These are phyloP conservation scores for Chalciporus piperatus DNA, from an alignment of 768 basidiomycete species.

Conservation along the genomic window DNA sequence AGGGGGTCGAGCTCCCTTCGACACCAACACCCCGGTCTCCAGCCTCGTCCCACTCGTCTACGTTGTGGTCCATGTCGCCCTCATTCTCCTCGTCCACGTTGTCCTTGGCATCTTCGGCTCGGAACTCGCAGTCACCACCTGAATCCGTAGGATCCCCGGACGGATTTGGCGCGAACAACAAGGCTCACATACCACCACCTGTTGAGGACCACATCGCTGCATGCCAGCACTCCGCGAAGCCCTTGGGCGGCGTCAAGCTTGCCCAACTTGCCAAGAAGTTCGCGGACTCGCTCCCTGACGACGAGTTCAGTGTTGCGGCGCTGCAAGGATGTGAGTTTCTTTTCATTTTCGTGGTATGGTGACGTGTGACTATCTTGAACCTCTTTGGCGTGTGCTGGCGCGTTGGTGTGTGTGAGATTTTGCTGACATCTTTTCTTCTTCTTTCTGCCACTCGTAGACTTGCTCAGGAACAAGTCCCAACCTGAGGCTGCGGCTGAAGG, in stretches of 20 bases:
- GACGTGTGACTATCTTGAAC: not conserved
- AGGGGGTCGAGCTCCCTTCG: constrained; percentile 42
- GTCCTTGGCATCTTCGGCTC: constrained; percentile 33
- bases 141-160: constrained; percentile 18
- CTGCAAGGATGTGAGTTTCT: constrained; percentile 80
- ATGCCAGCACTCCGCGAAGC: constrained; percentile 60
- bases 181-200: constrained; percentile 62
- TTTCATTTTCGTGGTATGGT: constrained; percentile 15
- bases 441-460: constrained; percentile 41
- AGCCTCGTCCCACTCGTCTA: constrained; percentile 41
- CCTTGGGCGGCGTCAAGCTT: constrained; percentile 62
- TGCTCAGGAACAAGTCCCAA: constrained; percentile 81
- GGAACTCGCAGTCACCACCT: constrained; percentile 25
- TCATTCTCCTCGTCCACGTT: constrained; percentile 43
- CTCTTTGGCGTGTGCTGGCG: constrained; percentile 19
- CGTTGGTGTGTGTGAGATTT: constrained; percentile 19
- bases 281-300: constrained; percentile 78
- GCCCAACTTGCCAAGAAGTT: constrained; percentile 72
- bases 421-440: constrained; percentile 27
- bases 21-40: constrained; percentile 43
- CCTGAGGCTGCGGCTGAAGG: constrained; percentile 73
- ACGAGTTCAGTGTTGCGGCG: constrained; percentile 86
- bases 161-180: constrained; percentile 52
- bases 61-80: constrained; percentile 43
- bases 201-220: constrained; percentile 56